Conservation (phyloP, 495 filamentous ascomycete species). For the Geoglossum glabrum region DNA sequence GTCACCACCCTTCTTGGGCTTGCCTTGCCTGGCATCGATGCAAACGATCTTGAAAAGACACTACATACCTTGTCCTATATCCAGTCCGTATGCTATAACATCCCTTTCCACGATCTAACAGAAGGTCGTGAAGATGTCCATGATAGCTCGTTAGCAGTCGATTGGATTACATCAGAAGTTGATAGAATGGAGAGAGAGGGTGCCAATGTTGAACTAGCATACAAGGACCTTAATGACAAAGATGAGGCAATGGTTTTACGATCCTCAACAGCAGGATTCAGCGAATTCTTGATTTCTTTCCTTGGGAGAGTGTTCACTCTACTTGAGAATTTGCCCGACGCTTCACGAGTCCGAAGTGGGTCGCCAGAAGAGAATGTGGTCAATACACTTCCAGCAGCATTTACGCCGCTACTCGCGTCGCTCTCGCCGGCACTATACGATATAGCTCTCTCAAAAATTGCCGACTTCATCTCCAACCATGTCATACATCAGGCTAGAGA, state of each 20-base stretch:
- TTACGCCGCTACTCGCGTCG: constrained; percentile 76
- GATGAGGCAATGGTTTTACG: constrained; percentile 79
- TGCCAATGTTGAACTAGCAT: constrained; percentile 64
- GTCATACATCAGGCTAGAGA: constrained; percentile 94
- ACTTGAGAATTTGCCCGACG: constrained; percentile 85
- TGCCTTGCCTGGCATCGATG: constrained; percentile 86
- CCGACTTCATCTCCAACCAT: constrained; percentile 81
- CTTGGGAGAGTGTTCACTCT: constrained; percentile 89
- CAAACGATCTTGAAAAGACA: constrained; percentile 94
- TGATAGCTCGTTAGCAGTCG: constrained; percentile 57
- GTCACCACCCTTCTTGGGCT: constrained; percentile 81
- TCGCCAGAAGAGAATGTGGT: constrained; percentile 94
- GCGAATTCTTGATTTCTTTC: constrained; percentile 77
- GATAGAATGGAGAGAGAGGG: constrained; percentile 83
- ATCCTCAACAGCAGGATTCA: constrained; percentile 88
- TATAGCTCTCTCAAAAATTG: constrained; percentile 74
- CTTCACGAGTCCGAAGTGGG: constrained; percentile 62
- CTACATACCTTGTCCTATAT: constrained; percentile 86
- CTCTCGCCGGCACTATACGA: constrained; percentile 90
- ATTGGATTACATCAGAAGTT: constrained; percentile 88
- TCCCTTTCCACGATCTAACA: constrained; percentile 74
- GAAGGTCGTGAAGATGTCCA: constrained; percentile 46
- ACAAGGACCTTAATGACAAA: constrained; percentile 57
- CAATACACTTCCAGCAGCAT: constrained; percentile 81
- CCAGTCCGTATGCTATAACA: constrained; percentile 82